These are phyloP conservation scores for Aspergillus bertholletiae DNA, from an alignment of 495 filamentous ascomycete species.

Conservation along the genomic window DNA sequence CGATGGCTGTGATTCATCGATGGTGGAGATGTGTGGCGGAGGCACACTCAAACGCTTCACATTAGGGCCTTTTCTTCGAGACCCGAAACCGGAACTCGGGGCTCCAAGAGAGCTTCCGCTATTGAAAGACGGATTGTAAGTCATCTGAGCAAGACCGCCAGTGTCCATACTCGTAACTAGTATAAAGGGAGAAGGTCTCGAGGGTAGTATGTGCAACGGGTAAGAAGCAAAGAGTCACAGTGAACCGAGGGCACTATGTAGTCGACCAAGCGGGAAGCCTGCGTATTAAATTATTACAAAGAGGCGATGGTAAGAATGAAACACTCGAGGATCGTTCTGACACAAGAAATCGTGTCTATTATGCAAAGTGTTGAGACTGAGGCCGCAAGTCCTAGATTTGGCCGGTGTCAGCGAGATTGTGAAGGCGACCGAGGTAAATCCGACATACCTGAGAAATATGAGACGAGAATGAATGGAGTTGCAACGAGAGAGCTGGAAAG, in stretches of 20 bases:
- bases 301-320: constrained; percentile 18
- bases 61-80: constrained; percentile 73
- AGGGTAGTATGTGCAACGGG: constrained; percentile 34
- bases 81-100: constrained; percentile 75
- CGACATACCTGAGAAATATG: constrained; percentile 14
- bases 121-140: constrained; percentile 72
- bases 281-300: constrained; percentile 39
- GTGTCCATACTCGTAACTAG: constrained; percentile 81
- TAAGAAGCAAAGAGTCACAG: constrained; percentile 18
- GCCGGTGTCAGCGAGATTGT: constrained; percentile 11
- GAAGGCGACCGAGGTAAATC: neutral
- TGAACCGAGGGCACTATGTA: constrained; percentile 15
- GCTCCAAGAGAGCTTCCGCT: constrained; percentile 64
- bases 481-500: constrained; percentile 12
- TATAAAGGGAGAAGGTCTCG: constrained; percentile 15
- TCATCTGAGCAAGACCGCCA: constrained; percentile 99
- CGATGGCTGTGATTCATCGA: constrained; percentile 62
- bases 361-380: constrained; percentile 15
- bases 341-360: constrained; percentile 11
- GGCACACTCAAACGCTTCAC: constrained; percentile 78
- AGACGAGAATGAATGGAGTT: constrained; percentile 7
- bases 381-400: constrained; percentile 17
- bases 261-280: constrained; percentile 27
- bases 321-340: constrained; percentile 12
- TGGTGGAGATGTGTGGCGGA: constrained; percentile 55